phyloP scores from a whole-genome alignment of 495 filamentous ascomycete genomes.

The Penicillium steckii region DNA sequence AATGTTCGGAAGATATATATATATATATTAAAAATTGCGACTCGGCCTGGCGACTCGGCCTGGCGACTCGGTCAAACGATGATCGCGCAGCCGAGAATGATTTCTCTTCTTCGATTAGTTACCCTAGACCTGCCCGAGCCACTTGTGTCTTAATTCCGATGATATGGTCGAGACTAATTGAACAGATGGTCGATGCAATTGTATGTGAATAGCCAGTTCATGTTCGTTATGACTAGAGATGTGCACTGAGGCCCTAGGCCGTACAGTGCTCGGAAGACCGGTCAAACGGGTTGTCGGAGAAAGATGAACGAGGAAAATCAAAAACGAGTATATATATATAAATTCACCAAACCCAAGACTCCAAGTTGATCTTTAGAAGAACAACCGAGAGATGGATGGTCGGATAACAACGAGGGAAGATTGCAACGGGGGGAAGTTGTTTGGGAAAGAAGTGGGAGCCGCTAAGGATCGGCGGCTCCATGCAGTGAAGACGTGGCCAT shows the following conservation, averaged over 20 bases:
- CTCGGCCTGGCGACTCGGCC: background rate
- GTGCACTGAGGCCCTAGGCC: constrained; percentile 40
- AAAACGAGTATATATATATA: no score
- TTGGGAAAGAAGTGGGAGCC: constrained; percentile 29
- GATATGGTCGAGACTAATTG: constrained; percentile 12
- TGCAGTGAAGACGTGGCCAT: constrained; percentile 31
- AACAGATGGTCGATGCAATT: constrained; percentile 20
- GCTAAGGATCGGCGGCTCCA: constrained; percentile 31
- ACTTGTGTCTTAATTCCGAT: background rate
- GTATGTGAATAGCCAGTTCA: constrained; percentile 30
- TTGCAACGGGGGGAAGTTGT: constrained; percentile 21
- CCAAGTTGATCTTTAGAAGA: background rate
- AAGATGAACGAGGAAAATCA: background rate
- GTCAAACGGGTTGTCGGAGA: background rate
- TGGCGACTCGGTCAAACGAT: background rate
- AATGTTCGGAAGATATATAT: background rate
- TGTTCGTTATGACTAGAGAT: constrained; percentile 32
- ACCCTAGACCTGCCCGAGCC: background rate
- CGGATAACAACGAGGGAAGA: constrained; percentile 8
- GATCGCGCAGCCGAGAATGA: background rate
- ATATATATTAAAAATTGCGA: background rate
- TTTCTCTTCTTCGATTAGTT: background rate
- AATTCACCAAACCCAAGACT: background rate
- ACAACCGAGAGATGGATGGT: background rate
- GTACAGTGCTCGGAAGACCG: constrained; percentile 32